phyloP scores from a whole-genome alignment of 345 rosid genomes.

The Mangifera indica region DNA sequence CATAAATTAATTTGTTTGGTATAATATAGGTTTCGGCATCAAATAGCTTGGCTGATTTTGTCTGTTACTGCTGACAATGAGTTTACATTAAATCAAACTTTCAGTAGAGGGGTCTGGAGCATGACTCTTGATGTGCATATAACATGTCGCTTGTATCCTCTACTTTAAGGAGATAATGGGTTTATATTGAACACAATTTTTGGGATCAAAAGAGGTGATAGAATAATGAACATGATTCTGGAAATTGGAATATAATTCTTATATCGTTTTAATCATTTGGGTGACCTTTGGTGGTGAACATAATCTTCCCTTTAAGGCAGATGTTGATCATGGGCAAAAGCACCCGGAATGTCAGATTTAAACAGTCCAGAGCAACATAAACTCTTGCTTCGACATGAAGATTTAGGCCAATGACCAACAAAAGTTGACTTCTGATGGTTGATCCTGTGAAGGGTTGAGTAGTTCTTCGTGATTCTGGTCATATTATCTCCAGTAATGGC shows the following conservation, averaged over 20 bases:
- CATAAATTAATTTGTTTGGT: too few relatives aligned
- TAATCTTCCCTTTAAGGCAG: not conserved
- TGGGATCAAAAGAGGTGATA: not conserved
- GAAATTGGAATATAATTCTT: not conserved
- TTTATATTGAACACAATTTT: too few relatives aligned
- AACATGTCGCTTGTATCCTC: too few relatives aligned
- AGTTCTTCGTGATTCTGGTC: not conserved
- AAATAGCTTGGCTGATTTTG: too few relatives aligned
- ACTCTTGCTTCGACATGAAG: not conserved
- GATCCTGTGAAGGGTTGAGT: conserved; percentile 6
- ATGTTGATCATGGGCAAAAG: not conserved
- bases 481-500: not conserved
- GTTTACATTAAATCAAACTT: too few relatives aligned
- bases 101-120: too few relatives aligned
- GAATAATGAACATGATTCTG: not conserved
- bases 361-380: not conserved
- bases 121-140: too few relatives aligned
- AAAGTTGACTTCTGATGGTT: not conserved
- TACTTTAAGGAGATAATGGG: too few relatives aligned
- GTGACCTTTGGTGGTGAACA: not conserved
- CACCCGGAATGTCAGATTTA: not conserved
- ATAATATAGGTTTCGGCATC: too few relatives aligned
- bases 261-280: not conserved
- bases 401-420: not conserved
- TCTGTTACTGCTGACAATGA: too few relatives aligned